Evolutionary conservation across 768 basidiomycete genomes (phyloP), one percentile per base, ranked within the genome.

Genomic region (Panaeolus papilionaceus): DNA sequence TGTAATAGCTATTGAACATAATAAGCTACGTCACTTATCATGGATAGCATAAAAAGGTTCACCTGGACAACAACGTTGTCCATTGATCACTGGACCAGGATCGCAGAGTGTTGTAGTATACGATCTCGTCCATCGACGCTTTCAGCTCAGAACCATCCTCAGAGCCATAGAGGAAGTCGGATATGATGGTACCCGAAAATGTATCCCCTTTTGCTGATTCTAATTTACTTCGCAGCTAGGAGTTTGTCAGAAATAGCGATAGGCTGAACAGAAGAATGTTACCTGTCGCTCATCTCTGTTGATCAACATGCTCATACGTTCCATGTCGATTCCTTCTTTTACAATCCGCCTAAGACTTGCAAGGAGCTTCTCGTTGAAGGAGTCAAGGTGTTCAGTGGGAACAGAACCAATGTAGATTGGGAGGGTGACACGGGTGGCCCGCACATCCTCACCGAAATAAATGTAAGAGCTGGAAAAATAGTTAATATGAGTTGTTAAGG

Each of bases 211-310:
- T 92, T 5, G 89, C 83, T 28, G 92, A 91, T 78, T 97, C 95
- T 18, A 96, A 79, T 76, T 86, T 90, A 78, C 93, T 94, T 67
- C 92, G 91, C 26, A 96, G 81, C 93, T 95, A 69, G 18, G 33
- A 8, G 33, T n/a, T 44, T 11, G 67, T 67, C 65, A 72, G 42
- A 62, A 39, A 49, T 39, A n/a, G 39, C 61, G 16, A 40, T 65
- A 2, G 62, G 39, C 42, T 44, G 16, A 63, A 62, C 62, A 6
- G 44, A 23, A 61, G 40, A 42, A 44, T 39, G 61, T n/a, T 68
- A 92, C 90, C 84, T 96, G 95, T 65, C 96, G 89, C 79, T 94
- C 92, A 72, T 98, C 95, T 63, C 95, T 84, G 70, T 90, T 87
- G 58, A 99, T 88, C 18, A 98, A 84, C 88, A 93, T 91, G 16